These are phyloP conservation scores for Thoreauomyces humboldtii DNA, from an alignment of 192 early-diverging fungal species.

Conservation along the genomic window DNA sequence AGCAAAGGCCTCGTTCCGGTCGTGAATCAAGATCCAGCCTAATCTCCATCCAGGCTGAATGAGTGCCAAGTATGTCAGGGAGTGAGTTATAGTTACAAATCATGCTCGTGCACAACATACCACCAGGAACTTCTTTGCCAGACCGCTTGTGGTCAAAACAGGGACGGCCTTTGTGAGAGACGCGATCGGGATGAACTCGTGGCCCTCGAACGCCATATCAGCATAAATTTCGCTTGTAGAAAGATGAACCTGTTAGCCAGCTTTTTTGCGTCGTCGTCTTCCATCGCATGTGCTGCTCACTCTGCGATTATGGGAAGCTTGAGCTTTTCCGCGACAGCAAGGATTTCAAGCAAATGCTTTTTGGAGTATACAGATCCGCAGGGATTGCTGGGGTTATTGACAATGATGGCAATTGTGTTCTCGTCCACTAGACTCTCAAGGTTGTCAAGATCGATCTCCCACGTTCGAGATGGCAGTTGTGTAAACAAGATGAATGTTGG, in stretches of 20 bases:
- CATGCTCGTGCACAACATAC: no score
- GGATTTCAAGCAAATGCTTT: conserved; percentile 67
- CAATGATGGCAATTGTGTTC: conserved; percentile 74
- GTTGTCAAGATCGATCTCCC: conserved; percentile 81
- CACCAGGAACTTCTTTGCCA: conserved; percentile 86
- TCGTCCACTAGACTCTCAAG: conserved; percentile 78
- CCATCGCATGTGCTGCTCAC: no score
- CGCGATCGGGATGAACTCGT: conserved; percentile 44
- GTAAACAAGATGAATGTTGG: no score
- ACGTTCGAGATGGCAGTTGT: conserved; percentile 76
- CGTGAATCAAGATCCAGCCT: conserved; percentile 81
- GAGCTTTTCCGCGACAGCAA: conserved; percentile 70
- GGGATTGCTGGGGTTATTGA: conserved; percentile 87
- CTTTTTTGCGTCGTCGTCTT: no score
- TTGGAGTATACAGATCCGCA: conserved; percentile 84
- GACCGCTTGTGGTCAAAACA: conserved; percentile 75
- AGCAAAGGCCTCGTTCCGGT: conserved; percentile 54
- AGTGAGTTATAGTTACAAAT: no score
- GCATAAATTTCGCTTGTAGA: conserved; percentile 78
- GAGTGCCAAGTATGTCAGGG: no score
- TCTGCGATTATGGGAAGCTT: conserved; percentile 82
- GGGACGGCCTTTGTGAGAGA: conserved; percentile 76
- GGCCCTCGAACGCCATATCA: conserved; percentile 73
- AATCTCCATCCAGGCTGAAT: conserved; percentile 78
- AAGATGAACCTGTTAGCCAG: no score